Evolutionary conservation across 306 rosid species (phyloP), one percentile per base, ranked within the genome.

Genomic region (Fagus crenata): DNA sequence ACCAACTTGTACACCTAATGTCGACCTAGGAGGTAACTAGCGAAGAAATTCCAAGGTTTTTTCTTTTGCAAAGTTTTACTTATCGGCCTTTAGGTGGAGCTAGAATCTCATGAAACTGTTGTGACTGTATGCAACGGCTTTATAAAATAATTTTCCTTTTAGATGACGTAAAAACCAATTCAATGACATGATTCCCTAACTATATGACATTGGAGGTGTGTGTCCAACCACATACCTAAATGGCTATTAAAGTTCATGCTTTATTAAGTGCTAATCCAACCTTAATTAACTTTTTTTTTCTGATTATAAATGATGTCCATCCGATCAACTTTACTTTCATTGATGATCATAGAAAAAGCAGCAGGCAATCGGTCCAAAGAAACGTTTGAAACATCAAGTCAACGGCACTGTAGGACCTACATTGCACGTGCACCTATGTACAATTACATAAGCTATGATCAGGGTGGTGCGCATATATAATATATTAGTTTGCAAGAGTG

Each of bases 341-440:
- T 37, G 77, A 69, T 64, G 72, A 75, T 80, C 67, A 77, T 72
- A 70, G 53, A 8, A 31, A 71, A 64, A 22, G 51, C 18, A 70
- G 4, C 22, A 41, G 63, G 71, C 82, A 59, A 56, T 71, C 67
- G 49, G 84, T 77, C 83, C 51, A 63, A 74, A 67, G 64, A 69
- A 54, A 74, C 75, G 68, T 83, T 78, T 71, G 85, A 86, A 65
- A 73, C 78, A 73, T 70, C 79, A 69, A 71, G 89, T 83, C 87
- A 83, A 83, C 85, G 39, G 15, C 40, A 13, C 39, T 53, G 73
- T 72, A 61, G 81, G 84, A 72, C 41, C 85, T 65, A 64, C n/a
- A 11, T 64, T 81, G 76, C 87, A 83, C 85, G 85, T 86, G 87
- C 69, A 74, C 59, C 79, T 61, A 70, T 51, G 75, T 46, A 73